Conservation (phyloP, 2,329 filamentous ascomycete genomes). For the Aspergillus ochraceoroseus region DNA sequence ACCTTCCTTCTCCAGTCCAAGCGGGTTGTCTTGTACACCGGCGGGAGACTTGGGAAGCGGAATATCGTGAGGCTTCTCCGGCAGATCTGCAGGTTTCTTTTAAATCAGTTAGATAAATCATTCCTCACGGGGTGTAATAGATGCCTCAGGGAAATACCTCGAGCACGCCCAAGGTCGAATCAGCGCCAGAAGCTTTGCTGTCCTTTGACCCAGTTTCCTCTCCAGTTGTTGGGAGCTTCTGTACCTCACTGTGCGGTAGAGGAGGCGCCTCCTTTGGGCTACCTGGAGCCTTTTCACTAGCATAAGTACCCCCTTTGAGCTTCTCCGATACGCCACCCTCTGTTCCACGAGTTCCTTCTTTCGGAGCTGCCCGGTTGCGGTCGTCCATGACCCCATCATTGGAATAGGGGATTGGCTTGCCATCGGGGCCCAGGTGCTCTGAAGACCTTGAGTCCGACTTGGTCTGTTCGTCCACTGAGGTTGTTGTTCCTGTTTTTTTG, state of each 20-base stretch:
- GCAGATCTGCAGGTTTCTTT: conserved; percentile 76
- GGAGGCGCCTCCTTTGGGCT: conserved; percentile 81
- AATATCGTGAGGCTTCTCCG: conserved; percentile 69
- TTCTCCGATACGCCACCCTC: conserved; percentile 87
- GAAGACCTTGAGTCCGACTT: conserved; percentile 26
- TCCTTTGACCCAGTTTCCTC: conserved; percentile 36
- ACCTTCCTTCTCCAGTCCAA: conserved; percentile 30
- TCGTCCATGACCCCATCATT: conserved; percentile 91
- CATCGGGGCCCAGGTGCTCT: conserved; percentile 41
- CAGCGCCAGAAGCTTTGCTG: conserved; percentile 39
- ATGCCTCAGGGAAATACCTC: too few species aligned
- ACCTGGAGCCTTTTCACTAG: conserved; percentile 70
- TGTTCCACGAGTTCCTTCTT: conserved; percentile 80
- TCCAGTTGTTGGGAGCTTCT: conserved; percentile 52
- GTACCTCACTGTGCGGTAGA: conserved; percentile 72
- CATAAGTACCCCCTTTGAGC: conserved; percentile 66
- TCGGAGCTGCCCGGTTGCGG: conserved; percentile 67
- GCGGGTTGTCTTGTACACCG: conserved; percentile 39
- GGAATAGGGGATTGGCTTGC: conserved; percentile 47
- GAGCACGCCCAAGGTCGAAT: conserved; percentile 44
- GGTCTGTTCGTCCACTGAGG: conserved; percentile 32
- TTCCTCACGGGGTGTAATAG: too few species aligned
- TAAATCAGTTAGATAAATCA: conserved; percentile 4
- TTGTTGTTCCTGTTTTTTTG: conserved; percentile 37
- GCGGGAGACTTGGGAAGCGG: conserved; percentile 58